Conservation (phyloP, 1,284 basidiomycete species). For the Omphalotus olearius region DNA sequence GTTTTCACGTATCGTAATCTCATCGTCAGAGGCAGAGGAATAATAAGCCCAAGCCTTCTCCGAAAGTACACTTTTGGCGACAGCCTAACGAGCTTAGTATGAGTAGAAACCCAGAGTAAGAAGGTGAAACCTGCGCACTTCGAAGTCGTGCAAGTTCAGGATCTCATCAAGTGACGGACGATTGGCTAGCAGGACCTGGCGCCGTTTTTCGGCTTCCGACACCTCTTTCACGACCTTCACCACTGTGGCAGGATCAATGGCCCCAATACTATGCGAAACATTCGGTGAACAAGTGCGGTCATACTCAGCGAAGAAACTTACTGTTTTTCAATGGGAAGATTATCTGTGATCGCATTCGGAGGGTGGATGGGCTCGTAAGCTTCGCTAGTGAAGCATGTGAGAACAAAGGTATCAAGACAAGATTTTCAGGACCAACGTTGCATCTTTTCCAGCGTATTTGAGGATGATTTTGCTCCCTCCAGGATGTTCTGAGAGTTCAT, state of each 20-base stretch:
- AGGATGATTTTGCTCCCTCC: conserved; percentile 61
- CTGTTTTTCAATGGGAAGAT: conserved; percentile 78
- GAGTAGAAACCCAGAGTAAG: not conserved
- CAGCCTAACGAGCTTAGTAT: conserved; percentile 38
- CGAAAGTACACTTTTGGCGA: conserved; percentile 71
- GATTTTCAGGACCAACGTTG: conserved; percentile 42
- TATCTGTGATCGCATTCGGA: conserved; percentile 80
- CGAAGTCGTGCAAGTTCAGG: conserved; percentile 89
- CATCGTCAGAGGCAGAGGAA: conserved; percentile 83
- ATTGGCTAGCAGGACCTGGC: conserved; percentile 46
- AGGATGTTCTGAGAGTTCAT: conserved; percentile 50
- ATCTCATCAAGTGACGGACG: conserved; percentile 75
- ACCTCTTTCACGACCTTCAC: conserved; percentile 50
- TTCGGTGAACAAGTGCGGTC: not conserved
- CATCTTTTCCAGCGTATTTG: conserved; percentile 76
- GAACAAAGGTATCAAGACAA: not conserved
- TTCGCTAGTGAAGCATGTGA: conserved; percentile 32
- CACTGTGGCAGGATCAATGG: conserved; percentile 62
- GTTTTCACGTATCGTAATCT: conserved; percentile 87
- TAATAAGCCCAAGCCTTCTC: conserved; percentile 90
- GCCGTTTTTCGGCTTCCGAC: conserved; percentile 52
- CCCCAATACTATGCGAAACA: conserved; percentile 50
- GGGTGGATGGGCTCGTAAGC: conserved; percentile 89
- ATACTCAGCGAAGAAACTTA: conserved; percentile 28
- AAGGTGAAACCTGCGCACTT: conserved; percentile 42